A percentile compares a stretch with the other conserved stretches of the same genome.
phyloP scores from a whole-genome alignment of 192 early-diverging fungal genomes.

The Helicostylum pulchrum region DNA sequence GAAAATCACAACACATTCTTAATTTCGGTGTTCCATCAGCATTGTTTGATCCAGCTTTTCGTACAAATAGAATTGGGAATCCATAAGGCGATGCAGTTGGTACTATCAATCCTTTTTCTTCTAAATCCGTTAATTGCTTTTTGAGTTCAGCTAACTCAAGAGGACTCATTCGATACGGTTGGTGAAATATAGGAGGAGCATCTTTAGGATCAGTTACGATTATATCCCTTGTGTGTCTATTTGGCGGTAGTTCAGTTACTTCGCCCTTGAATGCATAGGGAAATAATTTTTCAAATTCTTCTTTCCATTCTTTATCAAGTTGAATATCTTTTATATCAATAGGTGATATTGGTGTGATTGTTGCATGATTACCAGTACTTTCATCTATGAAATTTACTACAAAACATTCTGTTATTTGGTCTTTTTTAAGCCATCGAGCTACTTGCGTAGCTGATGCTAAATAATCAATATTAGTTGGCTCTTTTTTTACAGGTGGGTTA shows the following conservation, averaged over 20 bases:
- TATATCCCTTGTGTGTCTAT: not conserved
- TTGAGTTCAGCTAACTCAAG: slow-evolving; percentile 4
- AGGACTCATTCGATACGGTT: slow-evolving; percentile 23
- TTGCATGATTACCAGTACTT: not conserved
- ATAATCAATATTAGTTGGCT: not conserved
- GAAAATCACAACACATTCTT: slow-evolving; percentile 48
- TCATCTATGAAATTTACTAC: not conserved
- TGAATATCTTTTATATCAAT: not conserved
- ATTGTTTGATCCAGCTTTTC: slow-evolving; percentile 44
- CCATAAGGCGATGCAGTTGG: slow-evolving; percentile 35
- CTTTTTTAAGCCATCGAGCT: not conserved
- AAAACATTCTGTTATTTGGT: not conserved
- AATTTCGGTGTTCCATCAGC: slow-evolving; percentile 5
- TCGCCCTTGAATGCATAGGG: not conserved
- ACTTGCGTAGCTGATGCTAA: not conserved
- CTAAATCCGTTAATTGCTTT: slow-evolving; percentile 15
- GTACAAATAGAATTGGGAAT: slow-evolving; percentile 41
- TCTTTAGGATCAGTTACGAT: not conserved
- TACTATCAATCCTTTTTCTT: slow-evolving; percentile 30
- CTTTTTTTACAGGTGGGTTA: too few species aligned
- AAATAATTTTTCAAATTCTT: not conserved
- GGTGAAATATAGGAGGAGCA: not conserved
- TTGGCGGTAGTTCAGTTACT: not conserved
- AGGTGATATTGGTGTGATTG: not conserved
- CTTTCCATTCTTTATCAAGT: not conserved